Conservation (phyloP, 2,329 filamentous ascomycete species). For the Calonectria fujianensis region DNA sequence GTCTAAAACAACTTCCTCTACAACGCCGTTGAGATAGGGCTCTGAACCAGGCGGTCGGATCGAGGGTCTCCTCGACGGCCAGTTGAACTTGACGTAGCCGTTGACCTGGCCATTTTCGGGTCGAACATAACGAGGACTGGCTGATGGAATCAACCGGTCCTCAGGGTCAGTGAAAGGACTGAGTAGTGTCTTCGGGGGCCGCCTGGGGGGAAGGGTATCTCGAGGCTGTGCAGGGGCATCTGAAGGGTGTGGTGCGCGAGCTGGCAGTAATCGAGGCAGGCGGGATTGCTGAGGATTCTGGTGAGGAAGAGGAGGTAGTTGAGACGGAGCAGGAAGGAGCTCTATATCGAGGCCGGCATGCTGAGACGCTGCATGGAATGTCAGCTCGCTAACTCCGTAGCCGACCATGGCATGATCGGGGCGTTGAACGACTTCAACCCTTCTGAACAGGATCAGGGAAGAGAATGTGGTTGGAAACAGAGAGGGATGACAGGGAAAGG, state of each 20-base stretch:
- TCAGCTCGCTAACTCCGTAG: conserved; percentile 55
- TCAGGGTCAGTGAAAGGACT: conserved; percentile 60
- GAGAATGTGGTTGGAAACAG: conserved; percentile 43
- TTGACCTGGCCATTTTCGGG: conserved; percentile 61
- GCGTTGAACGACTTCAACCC: conserved; percentile 42
- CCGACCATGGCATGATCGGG: conserved; percentile 54
- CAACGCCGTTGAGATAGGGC: conserved; percentile 33
- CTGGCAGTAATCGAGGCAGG: conserved; percentile 46
- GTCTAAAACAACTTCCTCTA: conserved; percentile 45
- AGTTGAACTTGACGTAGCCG: conserved; percentile 63
- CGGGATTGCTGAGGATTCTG: conserved; percentile 36
- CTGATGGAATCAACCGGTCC: conserved; percentile 54
- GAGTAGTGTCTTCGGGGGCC: conserved; percentile 40
- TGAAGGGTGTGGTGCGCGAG: conserved; percentile 33
- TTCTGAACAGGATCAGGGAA: conserved; percentile 42
- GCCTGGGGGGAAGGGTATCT: conserved; percentile 37
- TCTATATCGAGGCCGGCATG: conserved; percentile 46
- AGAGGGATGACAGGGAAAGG: conserved; percentile 46
- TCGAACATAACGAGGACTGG: conserved; percentile 53
- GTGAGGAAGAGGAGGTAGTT: conserved; percentile 41
- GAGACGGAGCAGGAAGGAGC: conserved; percentile 38
- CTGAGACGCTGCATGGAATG: conserved; percentile 53
- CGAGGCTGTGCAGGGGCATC: conserved; percentile 36
- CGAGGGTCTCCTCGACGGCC: conserved; percentile 53
- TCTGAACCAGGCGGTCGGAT: conserved; percentile 42